Base-by-base conservation (phyloP, 306 rosid genomes). In the Cicer cuneatum region DNA sequence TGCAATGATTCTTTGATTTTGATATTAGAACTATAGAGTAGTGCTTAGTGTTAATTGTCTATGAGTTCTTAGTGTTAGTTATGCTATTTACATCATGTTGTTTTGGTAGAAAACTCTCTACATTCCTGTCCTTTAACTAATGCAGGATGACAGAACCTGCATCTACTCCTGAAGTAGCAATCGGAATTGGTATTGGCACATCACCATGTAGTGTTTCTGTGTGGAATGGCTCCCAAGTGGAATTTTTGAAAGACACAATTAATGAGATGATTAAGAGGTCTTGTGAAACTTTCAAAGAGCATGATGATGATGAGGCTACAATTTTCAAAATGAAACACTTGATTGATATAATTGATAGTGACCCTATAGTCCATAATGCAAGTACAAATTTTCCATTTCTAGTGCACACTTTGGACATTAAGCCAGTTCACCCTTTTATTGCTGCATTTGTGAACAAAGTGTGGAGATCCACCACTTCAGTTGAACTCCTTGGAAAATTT, bases 401-500 rank as follows among this genome's bases (percentile, higher is more conserved):
- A 38, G 96, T 93, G 42, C 98, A 93, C 78, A 85, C 98, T 6
- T 74, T 89, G 81, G 93, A 82, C 63, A 85, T 90, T 65, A 97
- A 97, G 5, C 35, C 35, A 5, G 96, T 83, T 67, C 93, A 93
- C 8, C 98, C 97, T 0, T 83, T 90, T 13, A 79, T 90, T 38
- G 93, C 96, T 4, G 92, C 97, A 73, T 65, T 90, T 66, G 98
- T 87, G 68, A 88, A 85, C 77, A 86, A 86, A 45, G 77, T 76
- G 40, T 93, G 98, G 98, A 86, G 98, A 82, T 90, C 95, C 38
- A 86, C 96, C 56, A 87, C 95, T 39, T 89, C 97, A 1, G 98
- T 90, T 49, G 97, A 93, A 84, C 93, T 83, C 16, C 76, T 93
- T 49, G 96, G 96, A 4, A 87, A 90, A 58, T 93, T 79, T 80